Conservation (phyloP, 192 early-diverging fungal genomes). For the Obelidium mucronatum region DNA sequence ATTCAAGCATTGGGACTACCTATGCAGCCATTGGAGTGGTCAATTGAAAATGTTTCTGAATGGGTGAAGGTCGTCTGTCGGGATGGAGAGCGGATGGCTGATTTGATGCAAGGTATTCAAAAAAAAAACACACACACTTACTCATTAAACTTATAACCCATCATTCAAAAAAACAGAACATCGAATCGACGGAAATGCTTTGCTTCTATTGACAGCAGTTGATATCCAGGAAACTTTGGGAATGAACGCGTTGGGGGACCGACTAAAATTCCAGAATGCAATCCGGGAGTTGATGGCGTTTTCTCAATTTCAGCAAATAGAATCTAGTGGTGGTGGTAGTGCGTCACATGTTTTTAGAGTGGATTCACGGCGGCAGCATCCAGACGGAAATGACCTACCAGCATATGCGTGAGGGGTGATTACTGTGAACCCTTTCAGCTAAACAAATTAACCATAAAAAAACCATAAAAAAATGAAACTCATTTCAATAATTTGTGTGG, state of each 20-base stretch:
- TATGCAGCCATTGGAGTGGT: not conserved
- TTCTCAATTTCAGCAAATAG: not conserved
- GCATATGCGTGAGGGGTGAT: too few relatives aligned
- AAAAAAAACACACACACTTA: not conserved
- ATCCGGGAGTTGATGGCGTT: not conserved
- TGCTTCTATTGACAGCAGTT: not conserved
- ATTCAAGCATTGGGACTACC: too few relatives aligned
- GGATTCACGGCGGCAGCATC: too few relatives aligned
- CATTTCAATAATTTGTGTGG: too few relatives aligned
- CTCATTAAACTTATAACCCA: not conserved
- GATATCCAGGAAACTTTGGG: not conserved
- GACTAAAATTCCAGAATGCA: not conserved
- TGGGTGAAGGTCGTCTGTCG: not conserved
- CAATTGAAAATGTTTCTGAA: not conserved
- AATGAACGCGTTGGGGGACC: slow-evolving; percentile 2
- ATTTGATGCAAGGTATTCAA: too few relatives aligned
- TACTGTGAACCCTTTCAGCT: too few relatives aligned
- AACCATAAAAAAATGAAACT: too few relatives aligned
- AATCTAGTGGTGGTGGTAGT: too few relatives aligned
- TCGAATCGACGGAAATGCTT: slow-evolving; percentile 4
- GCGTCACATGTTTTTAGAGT: too few relatives aligned
- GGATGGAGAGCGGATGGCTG: too few relatives aligned
- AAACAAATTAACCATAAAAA: too few relatives aligned
- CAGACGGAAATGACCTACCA: too few relatives aligned
- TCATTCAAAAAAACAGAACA: slow-evolving; percentile 2